A percentile compares a stretch with the other conserved stretches of the same genome.
Evolutionary conservation across 1,139 yeast species (phyloP).

Genomic region (Magnusiomyces suaveolens): DNA sequence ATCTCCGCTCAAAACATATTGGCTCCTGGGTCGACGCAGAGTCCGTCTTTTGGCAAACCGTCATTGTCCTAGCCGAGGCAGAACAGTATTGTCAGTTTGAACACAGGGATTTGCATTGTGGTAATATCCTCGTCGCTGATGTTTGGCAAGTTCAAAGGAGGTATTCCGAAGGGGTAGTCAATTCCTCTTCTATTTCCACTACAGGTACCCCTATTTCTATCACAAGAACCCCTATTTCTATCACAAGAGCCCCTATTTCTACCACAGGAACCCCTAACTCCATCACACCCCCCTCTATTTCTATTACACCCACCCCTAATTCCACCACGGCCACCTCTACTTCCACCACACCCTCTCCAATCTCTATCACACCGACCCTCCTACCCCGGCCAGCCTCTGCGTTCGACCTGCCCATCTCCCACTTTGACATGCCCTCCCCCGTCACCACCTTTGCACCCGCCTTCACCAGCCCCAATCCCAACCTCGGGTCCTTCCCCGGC

Average conservation of each 20-base stretch:
- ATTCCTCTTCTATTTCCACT: too few species aligned
- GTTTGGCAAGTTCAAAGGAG: conserved; percentile 19
- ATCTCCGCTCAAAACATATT: conserved; percentile 38
- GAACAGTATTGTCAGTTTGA: conserved; percentile 48
- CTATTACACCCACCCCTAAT: too few species aligned
- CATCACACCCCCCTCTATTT: background rate
- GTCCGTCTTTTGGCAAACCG: conserved; percentile 45
- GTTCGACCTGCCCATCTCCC: too few species aligned
- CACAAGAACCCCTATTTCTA: too few species aligned
- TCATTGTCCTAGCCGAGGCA: conserved; percentile 40
- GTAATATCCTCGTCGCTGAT: too few species aligned
- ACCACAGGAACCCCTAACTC: background rate
- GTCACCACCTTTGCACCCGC: background rate
- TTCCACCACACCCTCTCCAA: too few species aligned
- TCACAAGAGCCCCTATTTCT: too few species aligned
- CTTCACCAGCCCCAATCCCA: background rate
- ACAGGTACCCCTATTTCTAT: too few species aligned
- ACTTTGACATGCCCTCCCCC: too few species aligned
- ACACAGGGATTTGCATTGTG: conserved; percentile 59
- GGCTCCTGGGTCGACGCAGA: conserved; percentile 45
- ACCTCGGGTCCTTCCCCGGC: conserved; percentile 2
- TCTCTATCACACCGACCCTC: too few species aligned
- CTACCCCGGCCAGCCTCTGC: too few species aligned
- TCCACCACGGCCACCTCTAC: too few species aligned
- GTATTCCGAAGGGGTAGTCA: conserved; percentile 16